Base-by-base conservation (phyloP, 257 asterid genomes). In the Penstemon eatonii region DNA sequence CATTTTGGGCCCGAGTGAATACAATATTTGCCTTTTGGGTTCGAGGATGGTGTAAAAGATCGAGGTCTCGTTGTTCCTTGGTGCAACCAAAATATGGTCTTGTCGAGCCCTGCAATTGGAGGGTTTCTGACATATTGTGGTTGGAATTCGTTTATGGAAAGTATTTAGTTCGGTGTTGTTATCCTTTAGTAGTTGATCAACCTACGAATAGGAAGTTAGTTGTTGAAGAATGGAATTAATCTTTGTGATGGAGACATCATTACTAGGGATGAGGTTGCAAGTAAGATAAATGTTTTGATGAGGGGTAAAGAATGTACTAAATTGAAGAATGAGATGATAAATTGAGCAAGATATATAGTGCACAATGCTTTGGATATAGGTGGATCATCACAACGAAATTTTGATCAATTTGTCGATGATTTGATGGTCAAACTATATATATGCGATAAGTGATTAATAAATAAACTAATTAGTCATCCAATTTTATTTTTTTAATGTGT, bases 121-220 rank as follows among this genome's bases (percentile, higher is more conserved):
- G 76, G 80, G 0, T 75, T 69, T 51, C 3, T 75, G 43, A 69
- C 79, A 0, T 75, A 69, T 0, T 68, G 75, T 41, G 79, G 75
- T 18, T 75, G 79, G 79, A 75, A 75, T 41, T 69, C 60, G 60
- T 7, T 56, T 19, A 0, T 36, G 13, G 42, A 56, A 10, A 56
- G 60, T 10, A 8, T 25, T 15, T 75, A 70, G 75, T 66, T 39
- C 7, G 58, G 53, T 5, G 70, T 56, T 56, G 60, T 56, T 56
- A 56, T 56, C 60, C 60, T 19, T 7, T 56, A 47, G 5, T 36
- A 37, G 61, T 53, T 40, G 79, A 75, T 69, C 79, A 75, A 65
- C 54, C 25, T 5, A 56, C 60, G 9, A 56, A 56, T 36, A 25
- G 60, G 13, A 56, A 56, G 8, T 9, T 56, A 25, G 39, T 56